A percentile compares a stretch with the other conserved stretches of the same genome.
Evolutionary conservation across 1,284 basidiomycete genomes (phyloP).

Genomic region (Ceratobasidium sp.): DNA sequence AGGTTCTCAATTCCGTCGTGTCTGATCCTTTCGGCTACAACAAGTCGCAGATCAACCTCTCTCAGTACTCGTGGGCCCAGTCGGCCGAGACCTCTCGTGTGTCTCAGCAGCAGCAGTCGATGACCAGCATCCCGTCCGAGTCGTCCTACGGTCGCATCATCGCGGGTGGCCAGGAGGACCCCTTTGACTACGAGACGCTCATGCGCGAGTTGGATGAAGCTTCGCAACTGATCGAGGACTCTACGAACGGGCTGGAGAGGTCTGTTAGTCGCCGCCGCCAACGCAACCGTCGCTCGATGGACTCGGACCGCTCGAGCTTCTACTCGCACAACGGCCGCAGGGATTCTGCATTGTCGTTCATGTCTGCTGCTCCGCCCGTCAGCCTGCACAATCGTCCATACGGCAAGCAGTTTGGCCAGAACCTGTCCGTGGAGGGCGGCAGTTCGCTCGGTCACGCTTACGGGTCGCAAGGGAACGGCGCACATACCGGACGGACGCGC

Average conservation of each 20-base stretch:
- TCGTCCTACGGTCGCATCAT: conserved; percentile 83
- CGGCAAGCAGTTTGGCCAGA: conserved; percentile 60
- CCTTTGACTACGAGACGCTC: conserved; percentile 73
- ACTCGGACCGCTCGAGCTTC: conserved; percentile 81
- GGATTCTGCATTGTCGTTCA: conserved; percentile 44
- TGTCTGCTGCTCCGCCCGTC: conserved; percentile 66
- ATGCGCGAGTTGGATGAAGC: conserved; percentile 38
- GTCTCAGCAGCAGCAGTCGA: conserved; percentile 69
- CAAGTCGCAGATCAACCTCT: not conserved
- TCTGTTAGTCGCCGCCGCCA: conserved; percentile 58
- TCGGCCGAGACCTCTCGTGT: conserved; percentile 53
- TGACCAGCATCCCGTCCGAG: conserved; percentile 83
- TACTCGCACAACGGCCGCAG: conserved; percentile 64
- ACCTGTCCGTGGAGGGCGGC: conserved; percentile 66
- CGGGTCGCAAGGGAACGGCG: conserved; percentile 65
- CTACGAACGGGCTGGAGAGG: conserved; percentile 49
- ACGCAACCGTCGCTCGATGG: conserved; percentile 64
- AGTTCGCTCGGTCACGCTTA: conserved; percentile 70
- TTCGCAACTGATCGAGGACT: conserved; percentile 8
- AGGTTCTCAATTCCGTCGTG: conserved; percentile 68
- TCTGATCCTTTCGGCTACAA: conserved; percentile 40
- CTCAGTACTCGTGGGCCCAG: not conserved
- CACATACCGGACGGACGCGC: conserved; percentile 71
- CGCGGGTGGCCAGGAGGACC: conserved; percentile 73
- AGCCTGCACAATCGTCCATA: conserved; percentile 73